Evolutionary conservation across 1,284 basidiomycete species (phyloP), one percentile per base, ranked within the genome.

Genomic region (Cryptococcus sp.): DNA sequence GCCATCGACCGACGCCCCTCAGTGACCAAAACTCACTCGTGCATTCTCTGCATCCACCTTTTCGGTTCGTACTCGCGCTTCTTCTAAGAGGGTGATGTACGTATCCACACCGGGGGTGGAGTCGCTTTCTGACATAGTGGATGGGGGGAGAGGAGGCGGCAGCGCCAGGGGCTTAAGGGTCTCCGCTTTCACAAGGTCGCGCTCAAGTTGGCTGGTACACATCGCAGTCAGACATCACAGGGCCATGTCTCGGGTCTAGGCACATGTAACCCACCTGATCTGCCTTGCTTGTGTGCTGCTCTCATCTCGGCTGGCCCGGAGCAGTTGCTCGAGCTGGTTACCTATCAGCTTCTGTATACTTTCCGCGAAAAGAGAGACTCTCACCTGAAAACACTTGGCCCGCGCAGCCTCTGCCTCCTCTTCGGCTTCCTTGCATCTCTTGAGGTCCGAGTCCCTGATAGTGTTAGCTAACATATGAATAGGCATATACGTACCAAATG

Each of bases 11-110:
- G 20, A 12, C 43, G 28, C 9, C 9, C 13, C 36, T 15, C 15
- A 40, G 44, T 23, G 9, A 33, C 28, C 9, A 33, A 5, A 4
- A 51, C 64, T 59, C 48, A 67, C 63, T 44, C 70, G 64, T n/a
- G 71, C 60, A 46, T 71, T 71, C 45, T 73, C 71, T 37, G 66
- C 56, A 55, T 69, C 70, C 16, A 68, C 46, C 50, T 57, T 55
- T 28, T 67, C 64, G 9, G 54, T 53, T 6, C 65, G 50, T 40
- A 56, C 59, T 43, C 60, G 61, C 21, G 69, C 64, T 28, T 70
- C 58, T 28, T 69, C 68, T 18, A 68, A 60, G 7, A 70, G 56
- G 24, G 28, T 53, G 23, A 66, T 46, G 53, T 69, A 70, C 49
- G 61, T 52, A 8, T 33, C 44, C 28, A 54, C 4, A 35, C 53